Base-by-base conservation (phyloP, 2,329 filamentous ascomycete genomes). In the Botrytis hyacinthi region DNA sequence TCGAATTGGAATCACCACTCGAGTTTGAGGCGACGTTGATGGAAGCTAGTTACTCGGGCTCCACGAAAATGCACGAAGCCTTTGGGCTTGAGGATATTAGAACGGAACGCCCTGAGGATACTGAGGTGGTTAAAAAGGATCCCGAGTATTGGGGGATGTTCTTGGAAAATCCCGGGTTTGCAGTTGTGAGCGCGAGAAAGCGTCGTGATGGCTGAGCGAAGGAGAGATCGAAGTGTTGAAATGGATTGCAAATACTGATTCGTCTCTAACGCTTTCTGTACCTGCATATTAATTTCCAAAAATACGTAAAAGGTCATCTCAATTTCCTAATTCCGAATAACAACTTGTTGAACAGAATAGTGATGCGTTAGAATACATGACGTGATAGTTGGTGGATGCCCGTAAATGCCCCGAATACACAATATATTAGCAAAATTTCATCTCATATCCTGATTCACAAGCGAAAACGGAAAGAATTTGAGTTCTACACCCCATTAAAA, bases 371-470 rank as follows among this genome's bases (percentile, higher is more conserved):
- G 7, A 16, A 18, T 18, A 8, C 1, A 29, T 29, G 51, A 8
- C 14, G 0, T 29, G 51, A 18, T n/a, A 29, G n/a, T 8, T 29
- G 1, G 6, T 7, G 3, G 9, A 29, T 29, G 26, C 51, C 14
- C 6, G 9, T 54, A 16, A 4, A n/a, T 3, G 16, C 12, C 9
- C 14, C 2, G 51, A 54, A 54, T 8, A 7, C n/a, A 54, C 6
- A 29, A 54, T 29, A 9, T 1, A 18, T 29, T 10, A 16, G 26
- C 26, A 29, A 16, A 16, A 8, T 1, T n/a, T 54, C 0, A 29
- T 54, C 16, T 32, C n/a, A 29, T 29, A 29, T 29, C n/a, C 3
- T 7, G 29, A 57, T 57, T 14, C 51, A 29, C 29, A 32, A 29
- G n/a, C 51, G 51, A 18, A 4, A 57, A 9, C 2, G 6, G 14